Evolutionary conservation across 805 yeast species (phyloP).

Genomic region (Candida qinlingensis): DNA sequence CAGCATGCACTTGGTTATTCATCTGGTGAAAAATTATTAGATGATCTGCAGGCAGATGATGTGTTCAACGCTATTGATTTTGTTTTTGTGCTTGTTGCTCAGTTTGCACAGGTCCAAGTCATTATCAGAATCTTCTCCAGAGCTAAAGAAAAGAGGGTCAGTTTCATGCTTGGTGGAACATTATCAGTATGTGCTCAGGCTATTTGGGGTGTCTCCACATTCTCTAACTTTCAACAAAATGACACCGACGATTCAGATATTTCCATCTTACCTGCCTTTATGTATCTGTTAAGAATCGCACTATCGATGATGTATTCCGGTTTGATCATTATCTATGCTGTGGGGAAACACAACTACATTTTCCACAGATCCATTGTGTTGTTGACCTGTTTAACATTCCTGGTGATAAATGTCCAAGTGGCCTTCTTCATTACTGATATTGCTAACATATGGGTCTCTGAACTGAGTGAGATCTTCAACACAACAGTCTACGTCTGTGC

Average conservation of each 20-base stretch:
- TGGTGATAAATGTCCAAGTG: constrained; percentile 55
- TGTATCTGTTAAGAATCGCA: constrained; percentile 67
- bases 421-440: constrained; percentile 75
- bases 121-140: constrained; percentile 63
- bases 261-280: constrained; percentile 66
- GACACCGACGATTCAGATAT: constrained; percentile 30
- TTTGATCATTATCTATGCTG: constrained; percentile 49
- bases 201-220: constrained; percentile 65
- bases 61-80: constrained; percentile 54
- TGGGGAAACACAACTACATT: constrained; percentile 48
- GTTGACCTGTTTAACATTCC: constrained; percentile 48
- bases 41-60: constrained; percentile 36
- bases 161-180: constrained; percentile 52
- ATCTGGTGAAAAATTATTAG: constrained; percentile 39
- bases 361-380: constrained; percentile 45
- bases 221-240: constrained; percentile 26
- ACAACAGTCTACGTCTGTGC: constrained; percentile 66
- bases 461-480: constrained; percentile 67
- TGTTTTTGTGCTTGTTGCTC: constrained; percentile 50
- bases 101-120: constrained; percentile 67
- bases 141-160: constrained; percentile 59
- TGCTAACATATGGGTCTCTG: constrained; percentile 68
- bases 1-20: constrained; percentile 40
- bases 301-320: constrained; percentile 64
- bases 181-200: constrained; percentile 53